These are phyloP conservation scores for Aspergillus homomorphus DNA, from an alignment of 495 filamentous ascomycete species.

Conservation along the genomic window DNA sequence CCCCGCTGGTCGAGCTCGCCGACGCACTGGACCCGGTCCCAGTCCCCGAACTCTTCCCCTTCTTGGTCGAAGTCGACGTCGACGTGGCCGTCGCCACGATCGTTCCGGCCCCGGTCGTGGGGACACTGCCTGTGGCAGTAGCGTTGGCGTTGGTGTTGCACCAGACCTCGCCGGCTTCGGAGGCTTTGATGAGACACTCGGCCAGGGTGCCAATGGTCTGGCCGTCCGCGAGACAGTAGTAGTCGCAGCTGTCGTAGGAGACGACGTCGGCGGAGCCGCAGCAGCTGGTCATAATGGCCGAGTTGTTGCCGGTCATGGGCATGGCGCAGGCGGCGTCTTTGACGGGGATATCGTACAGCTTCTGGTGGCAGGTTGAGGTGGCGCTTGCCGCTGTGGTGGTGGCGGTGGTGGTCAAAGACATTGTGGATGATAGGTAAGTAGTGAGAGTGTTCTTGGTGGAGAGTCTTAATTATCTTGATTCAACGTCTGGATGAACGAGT, in stretches of 20 bases:
- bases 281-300: constrained; percentile 39
- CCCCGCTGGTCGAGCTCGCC: not conserved
- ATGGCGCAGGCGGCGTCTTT: constrained; percentile 39
- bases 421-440: not conserved
- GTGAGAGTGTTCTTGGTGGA: not conserved
- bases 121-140: constrained; percentile 29
- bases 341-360: constrained; percentile 36
- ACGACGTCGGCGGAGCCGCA: constrained; percentile 34
- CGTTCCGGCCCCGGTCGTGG: constrained; percentile 24
- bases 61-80: not conserved
- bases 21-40: constrained; percentile 1
- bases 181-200: constrained; percentile 35
- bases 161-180: constrained; percentile 31
- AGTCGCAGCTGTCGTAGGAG: constrained; percentile 42
- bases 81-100: constrained; percentile 16
- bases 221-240: constrained; percentile 41
- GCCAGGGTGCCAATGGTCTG: constrained; percentile 34
- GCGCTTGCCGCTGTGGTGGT: constrained; percentile 24
- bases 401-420: constrained; percentile 22
- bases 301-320: constrained; percentile 26
- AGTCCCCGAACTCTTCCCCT: constrained; percentile 4
- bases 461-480: too few species aligned
- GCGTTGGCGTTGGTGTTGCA: constrained; percentile 39
- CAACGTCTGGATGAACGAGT: not conserved
- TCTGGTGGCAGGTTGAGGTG: constrained; percentile 26